Evolutionary conservation across 2,329 filamentous ascomycete species (phyloP), one percentile per base, ranked within the genome.

Genomic region (Diaporthe batatas): DNA sequence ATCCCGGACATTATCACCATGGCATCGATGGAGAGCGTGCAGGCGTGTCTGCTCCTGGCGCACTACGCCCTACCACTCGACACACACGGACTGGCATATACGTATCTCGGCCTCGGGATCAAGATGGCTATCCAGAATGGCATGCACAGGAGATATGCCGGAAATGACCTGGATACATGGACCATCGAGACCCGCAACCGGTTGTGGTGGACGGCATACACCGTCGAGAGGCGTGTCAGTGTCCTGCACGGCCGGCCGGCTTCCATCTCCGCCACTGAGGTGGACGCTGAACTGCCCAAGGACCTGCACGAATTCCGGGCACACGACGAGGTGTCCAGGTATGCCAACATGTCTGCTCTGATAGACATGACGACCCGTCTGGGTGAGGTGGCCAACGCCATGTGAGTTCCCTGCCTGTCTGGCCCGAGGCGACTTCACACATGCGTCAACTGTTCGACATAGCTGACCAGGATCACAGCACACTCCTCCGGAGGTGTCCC

Each of bases 91-190:
- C 78, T 90, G 25, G 86, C 86, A 2, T 90, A 89, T 75, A 88
- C 87, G 3, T 90, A 90, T 75, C 82, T 89, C 59, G 87, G 87
- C 8, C 78, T 90, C 16, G 86, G 87, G 2, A 80, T 90, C 54
- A 89, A 88, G 73, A 80, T 90, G 72, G 88, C 88, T 1, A 89
- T 90, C 18, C 88, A 90, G 74, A 90, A 90, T 76, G 88, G 88
- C 12, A 89, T 90, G 88, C 88, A 90, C 75, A 82, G 88, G 64
- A 85, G 82, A 70, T 87, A 86, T 72, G 80, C 83, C 1, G 86
- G 84, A 1, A 83, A 85, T 65, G 84, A 82, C 0, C 81, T 89
- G 14, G 85, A 86, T 39, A 80, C 84, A 14, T 82, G 82, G 39
- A 84, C 87, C 73, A 81, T 86, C 18, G 87, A 90, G 80, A 85